phyloP scores from a whole-genome alignment of 306 rosid genomes.

The Quercus suber region DNA sequence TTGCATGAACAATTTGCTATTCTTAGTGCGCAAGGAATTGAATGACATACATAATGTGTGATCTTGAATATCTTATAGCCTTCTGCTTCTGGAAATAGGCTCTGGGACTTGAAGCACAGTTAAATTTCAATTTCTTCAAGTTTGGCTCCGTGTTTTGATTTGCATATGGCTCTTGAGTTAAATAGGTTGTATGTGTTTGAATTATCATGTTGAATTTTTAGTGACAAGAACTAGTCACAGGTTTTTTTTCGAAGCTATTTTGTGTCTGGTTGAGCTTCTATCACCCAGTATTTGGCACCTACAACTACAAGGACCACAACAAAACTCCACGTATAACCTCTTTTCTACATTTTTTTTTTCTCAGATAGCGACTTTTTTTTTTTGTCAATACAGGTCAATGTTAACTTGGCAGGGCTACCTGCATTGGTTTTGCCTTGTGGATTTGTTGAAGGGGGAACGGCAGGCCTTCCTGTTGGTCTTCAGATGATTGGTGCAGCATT shows the following conservation, averaged over 20 bases:
- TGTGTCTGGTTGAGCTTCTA: neutral
- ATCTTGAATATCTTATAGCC: neutral
- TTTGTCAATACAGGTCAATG: slow-evolving; percentile 64
- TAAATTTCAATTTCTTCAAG: neutral
- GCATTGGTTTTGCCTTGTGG: slow-evolving; percentile 98
- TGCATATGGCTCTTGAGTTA: neutral
- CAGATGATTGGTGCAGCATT: slow-evolving; percentile 95
- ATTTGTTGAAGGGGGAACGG: slow-evolving; percentile 71
- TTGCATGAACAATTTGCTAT: neutral
- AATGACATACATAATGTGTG: neutral
- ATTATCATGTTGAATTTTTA: neutral
- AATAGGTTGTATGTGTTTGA: neutral
- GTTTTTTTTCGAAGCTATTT: neutral
- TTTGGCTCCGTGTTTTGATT: neutral
- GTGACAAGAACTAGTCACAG: neutral
- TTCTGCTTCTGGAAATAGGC: neutral
- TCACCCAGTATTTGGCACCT: neutral
- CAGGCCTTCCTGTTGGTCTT: slow-evolving; percentile 93
- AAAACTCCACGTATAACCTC: neutral
- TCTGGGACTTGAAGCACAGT: neutral
- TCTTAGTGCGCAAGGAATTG: neutral
- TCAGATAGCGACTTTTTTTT: neutral
- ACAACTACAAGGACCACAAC: neutral
- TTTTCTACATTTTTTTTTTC: slow-evolving; percentile 5
- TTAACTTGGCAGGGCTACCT: slow-evolving; percentile 94